These are phyloP conservation scores for Laguncularia racemosa DNA, from an alignment of 345 rosid genomes.

Conservation along the genomic window DNA sequence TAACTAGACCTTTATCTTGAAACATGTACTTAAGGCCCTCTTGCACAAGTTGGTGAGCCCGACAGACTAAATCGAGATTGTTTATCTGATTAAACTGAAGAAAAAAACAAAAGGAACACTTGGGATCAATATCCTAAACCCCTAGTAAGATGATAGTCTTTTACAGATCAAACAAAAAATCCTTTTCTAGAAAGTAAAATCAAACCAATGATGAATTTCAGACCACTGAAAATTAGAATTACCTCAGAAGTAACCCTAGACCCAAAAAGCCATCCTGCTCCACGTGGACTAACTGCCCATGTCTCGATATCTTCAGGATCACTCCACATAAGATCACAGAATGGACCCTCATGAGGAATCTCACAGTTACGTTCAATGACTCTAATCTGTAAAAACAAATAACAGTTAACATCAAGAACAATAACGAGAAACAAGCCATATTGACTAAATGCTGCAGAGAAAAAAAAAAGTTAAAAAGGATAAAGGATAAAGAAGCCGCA, in stretches of 20 bases:
- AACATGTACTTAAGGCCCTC: conserved; percentile 99
- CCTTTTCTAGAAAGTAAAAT: no score
- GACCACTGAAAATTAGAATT: conserved; percentile 1
- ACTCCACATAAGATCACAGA: conserved; percentile 99
- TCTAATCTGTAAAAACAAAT: conserved; percentile 59
- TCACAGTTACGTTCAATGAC: conserved; percentile 90
- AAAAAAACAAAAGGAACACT: neutral
- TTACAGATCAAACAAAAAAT: no score
- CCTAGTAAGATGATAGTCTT: no score
- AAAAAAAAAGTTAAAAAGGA: no score
- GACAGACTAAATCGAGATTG: conserved; percentile 91
- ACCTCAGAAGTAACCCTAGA: conserved; percentile 99
- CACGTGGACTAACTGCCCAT: conserved; percentile 99
- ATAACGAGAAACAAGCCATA: neutral
- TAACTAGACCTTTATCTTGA: conserved; percentile 98
- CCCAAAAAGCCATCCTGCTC: conserved; percentile 99
- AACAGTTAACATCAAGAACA: neutral
- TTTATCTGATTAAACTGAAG: conserved; percentile 85
- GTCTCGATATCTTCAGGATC: conserved; percentile 99
- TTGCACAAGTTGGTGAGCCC: conserved; percentile 99
- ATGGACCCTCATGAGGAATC: conserved; percentile 99
- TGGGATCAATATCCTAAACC: conserved; percentile 7
- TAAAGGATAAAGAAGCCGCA: no score
- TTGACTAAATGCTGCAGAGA: no score
- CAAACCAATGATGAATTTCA: neutral